phyloP scores from a whole-genome alignment of 2,329 filamentous ascomycete genomes.

The Fusarium kyushuense region DNA sequence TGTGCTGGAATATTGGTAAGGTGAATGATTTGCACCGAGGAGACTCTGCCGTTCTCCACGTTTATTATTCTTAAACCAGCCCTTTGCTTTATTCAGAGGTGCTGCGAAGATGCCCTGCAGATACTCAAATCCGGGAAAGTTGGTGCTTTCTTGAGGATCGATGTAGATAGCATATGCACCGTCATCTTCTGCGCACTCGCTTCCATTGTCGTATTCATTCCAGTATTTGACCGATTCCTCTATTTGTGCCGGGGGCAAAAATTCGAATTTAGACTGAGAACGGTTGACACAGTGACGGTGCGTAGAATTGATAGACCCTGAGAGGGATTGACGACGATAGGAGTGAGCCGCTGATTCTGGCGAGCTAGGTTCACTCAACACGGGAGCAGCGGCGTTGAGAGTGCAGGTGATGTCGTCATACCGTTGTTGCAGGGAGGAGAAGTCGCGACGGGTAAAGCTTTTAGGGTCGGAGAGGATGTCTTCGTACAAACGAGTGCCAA shows the following conservation, averaged over 20 bases:
- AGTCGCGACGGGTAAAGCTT: constrained; percentile 78
- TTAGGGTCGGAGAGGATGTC: constrained; percentile 74
- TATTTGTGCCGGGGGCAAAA: constrained; percentile 49
- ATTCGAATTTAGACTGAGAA: constrained; percentile 48
- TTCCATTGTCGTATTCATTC: constrained; percentile 89
- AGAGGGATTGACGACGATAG: constrained; percentile 21
- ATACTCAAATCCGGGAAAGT: constrained; percentile 73
- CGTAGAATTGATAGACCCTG: constrained; percentile 21
- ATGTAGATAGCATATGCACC: constrained; percentile 78
- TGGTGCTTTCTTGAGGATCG: constrained; percentile 71
- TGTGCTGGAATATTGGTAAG: constrained; percentile 50
- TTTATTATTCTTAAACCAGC: constrained; percentile 60
- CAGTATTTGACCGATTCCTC: constrained; percentile 69
- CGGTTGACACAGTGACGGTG: constrained; percentile 40
- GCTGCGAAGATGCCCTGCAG: constrained; percentile 64
- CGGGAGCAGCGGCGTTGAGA: constrained; percentile 61
- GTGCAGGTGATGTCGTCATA: constrained; percentile 63
- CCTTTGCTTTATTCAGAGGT: constrained; percentile 64
- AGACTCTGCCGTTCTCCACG: constrained; percentile 49
- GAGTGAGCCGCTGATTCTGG: constrained; percentile 47
- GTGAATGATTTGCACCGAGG: constrained; percentile 44
- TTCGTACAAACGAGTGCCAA: constrained; percentile 74
- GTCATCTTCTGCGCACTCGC: constrained; percentile 71
- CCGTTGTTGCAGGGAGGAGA: constrained; percentile 63
- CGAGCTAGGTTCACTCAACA: constrained; percentile 56